Evolutionary conservation across 2,329 filamentous ascomycete genomes (phyloP).

Genomic region (Aureobasidium vineae): DNA sequence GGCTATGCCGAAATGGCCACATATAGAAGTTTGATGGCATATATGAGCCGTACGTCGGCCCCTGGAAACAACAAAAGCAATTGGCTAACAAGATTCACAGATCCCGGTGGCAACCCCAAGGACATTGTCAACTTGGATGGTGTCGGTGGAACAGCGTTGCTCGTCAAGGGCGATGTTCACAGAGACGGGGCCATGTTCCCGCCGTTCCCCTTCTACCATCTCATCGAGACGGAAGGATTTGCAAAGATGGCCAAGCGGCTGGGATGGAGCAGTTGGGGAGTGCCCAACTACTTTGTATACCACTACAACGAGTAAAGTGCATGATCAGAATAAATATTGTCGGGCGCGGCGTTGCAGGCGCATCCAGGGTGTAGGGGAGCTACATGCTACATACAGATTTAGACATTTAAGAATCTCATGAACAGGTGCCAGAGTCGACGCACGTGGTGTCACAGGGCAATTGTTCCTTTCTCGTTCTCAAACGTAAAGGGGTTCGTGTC

Average conservation of each 20-base stretch:
- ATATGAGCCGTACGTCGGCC: conserved; percentile 60
- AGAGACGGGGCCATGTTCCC: conserved; percentile 99
- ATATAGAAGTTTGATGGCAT: conserved; percentile 87
- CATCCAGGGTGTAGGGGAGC: background rate
- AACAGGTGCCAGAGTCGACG: background rate
- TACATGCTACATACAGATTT: conserved; percentile 23
- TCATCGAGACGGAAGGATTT: conserved; percentile 98
- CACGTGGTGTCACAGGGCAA: background rate
- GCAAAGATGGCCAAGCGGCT: conserved; percentile 92
- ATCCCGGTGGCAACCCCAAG: conserved; percentile 34
- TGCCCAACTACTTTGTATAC: conserved; percentile 97
- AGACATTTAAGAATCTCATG: background rate
- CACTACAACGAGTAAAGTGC: conserved; percentile 75
- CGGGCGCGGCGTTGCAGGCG: conserved; percentile 26
- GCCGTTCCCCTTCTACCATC: conserved; percentile 90
- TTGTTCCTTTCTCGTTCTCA: background rate
- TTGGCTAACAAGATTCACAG: conserved; percentile 23
- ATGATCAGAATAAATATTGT: background rate
- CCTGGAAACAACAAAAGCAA: background rate
- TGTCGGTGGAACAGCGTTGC: conserved; percentile 84
- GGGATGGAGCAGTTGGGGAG: conserved; percentile 80
- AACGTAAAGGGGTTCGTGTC: background rate
- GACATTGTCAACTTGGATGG: conserved; percentile 70
- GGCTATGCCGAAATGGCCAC: conserved; percentile 93
- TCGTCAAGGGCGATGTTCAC: conserved; percentile 97